Evolutionary conservation across 1,139 yeast species (phyloP), one percentile per base, ranked within the genome.

Genomic region (Blastobotrys capitulatus): DNA sequence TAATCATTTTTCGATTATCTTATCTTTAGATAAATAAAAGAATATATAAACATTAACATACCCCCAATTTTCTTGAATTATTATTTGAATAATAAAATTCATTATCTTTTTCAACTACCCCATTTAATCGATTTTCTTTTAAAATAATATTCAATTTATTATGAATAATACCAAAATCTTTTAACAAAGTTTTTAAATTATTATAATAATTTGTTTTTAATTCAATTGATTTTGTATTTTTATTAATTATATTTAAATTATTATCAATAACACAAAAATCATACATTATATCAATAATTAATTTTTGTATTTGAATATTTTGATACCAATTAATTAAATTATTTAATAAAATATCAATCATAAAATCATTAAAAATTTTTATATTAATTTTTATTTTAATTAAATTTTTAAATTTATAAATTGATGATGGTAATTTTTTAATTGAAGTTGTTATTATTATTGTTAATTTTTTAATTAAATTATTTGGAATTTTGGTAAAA

Each of bases 181-280:
- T 29, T 18, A 16, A 9, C 7, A 42, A 2, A 22, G 22, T n/a
- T 13, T 32, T 25, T 10, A 42, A 22, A 34, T 42, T 38, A 31
- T 42, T 42, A 19, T 19, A 42, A 29, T 32, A 22, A 6, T 25
- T 34, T 6, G n/a, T 42, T 2, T 22, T 16, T 13, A 42, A 13
- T n/a, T n/a, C n/a, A n/a, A 25, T 29, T 10, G 32, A 5, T 19
- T 20, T 27, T 13, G 13, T 8, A 15, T 38, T 42, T 3, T 6
- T 10, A 20, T 26, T 12, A 16, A 38, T 20, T 5, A 5, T 22
- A 13, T 32, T 20, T 12, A 42, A 25, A 6, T 25, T 10, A 13
- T 15, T 8, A 20, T 42, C 37, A 20, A 38, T 38, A 2, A 31
- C 27, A 16, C 39, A 42, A 38, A 38, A 42, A 38, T 42, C 45